Base-by-base conservation (phyloP, 2,329 filamentous ascomycete genomes). In the Emericellopsis atlantica region DNA sequence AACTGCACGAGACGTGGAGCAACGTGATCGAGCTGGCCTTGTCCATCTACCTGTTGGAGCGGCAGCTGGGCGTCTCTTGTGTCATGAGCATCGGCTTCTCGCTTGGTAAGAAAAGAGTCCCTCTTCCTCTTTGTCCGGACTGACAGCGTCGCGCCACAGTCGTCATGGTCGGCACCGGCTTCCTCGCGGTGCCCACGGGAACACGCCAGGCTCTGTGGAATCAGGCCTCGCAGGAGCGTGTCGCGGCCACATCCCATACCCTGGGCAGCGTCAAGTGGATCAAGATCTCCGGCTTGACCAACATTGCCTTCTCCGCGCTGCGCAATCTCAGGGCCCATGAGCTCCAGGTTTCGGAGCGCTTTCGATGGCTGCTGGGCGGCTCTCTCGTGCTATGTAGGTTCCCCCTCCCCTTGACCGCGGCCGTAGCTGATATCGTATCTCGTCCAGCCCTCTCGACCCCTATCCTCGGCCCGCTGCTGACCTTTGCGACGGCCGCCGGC, bases 41-140 rank as follows among this genome's bases (percentile, higher is more conserved):
- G 2, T 64, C 63, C 0, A 62, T 63, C 37, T 75, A 60, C 50
- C 55, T 75, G 0, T 54, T 76, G 1, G 54, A 71, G 16, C 48
- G 47, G 4, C 59, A 70, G 37, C 48, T 76, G 1, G 70, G 72
- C 0, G 52, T 57, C 0, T 67, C 69, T 0, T 74, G 69, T 32
- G 50, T 64, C 0, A 63, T 66, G 0, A 9, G 9, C 26, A 29
- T 29, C 12, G 26, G 18, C 18, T 21, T 21, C 18, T 21, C 18
- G 18, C 18, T 29, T 29, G 26, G 8, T 29, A 12, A 9, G 26
- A 29, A 9, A 9, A 6, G 4, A 6, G 4, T 29, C 8, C 26
- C 3, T 29, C 4, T 12, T 12, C 26, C 26, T 29, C 26, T 29
- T 9, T 29, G 18, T 5, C 18, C 18, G 18, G 18, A 21, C 18